Evolutionary conservation across 1,284 basidiomycete genomes (phyloP).

Genomic region (Ceraceosorus bombacis): DNA sequence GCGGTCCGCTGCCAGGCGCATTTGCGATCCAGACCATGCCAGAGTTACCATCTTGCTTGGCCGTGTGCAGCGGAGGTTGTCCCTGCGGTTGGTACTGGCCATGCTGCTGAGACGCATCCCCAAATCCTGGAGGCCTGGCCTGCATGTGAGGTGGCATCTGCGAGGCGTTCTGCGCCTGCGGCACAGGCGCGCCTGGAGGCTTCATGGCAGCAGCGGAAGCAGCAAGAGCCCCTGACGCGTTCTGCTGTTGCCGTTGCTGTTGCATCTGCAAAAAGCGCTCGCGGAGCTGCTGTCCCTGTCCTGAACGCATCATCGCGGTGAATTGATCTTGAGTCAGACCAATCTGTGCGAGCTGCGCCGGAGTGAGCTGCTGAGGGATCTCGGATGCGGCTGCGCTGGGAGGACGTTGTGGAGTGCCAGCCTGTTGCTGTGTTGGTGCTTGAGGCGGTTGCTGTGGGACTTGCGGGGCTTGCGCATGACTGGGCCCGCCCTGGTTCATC

Average conservation of each 20-base stretch:
- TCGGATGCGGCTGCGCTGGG: constrained; percentile 2
- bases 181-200: not conserved
- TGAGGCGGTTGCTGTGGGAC: not conserved
- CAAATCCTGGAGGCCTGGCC: constrained; percentile 3
- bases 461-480: constrained; percentile 1
- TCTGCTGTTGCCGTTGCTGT: constrained; percentile 1
- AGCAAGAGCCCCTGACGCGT: not conserved
- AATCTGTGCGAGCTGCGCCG: constrained; percentile 6
- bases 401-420: not conserved
- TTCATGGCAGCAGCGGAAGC: too few relatives aligned
- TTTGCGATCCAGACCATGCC: too few relatives aligned
- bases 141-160: constrained; percentile 2
- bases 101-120: not conserved
- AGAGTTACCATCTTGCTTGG: not conserved
- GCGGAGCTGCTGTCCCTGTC: constrained; percentile 5
- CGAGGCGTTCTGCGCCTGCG: not conserved
- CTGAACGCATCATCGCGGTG: not conserved
- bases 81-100: not conserved
- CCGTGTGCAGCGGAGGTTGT: not conserved
- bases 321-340: constrained; percentile 9
- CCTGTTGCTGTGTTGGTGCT: not conserved
- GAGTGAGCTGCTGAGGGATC: constrained; percentile 5
- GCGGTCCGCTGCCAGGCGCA: too few relatives aligned
- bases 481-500: not conserved
- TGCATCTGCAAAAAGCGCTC: constrained; percentile 6